Evolutionary conservation across 805 yeast species (phyloP), one percentile per base, ranked within the genome.

Genomic region (Pichia exigua): DNA sequence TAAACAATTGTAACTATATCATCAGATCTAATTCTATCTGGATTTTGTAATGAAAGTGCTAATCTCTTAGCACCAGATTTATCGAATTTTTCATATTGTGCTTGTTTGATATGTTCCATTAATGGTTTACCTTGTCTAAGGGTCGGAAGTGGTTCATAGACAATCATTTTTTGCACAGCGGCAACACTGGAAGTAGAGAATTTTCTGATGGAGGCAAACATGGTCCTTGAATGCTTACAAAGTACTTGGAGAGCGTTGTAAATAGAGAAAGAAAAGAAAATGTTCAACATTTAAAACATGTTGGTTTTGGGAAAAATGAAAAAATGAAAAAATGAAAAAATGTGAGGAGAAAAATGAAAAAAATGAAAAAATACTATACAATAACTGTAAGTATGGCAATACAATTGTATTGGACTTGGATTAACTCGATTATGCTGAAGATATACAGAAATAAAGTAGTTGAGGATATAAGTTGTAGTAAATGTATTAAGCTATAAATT

Each of bases 1-100:
- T 86, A 89, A 32, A 81, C 79, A 4, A 91, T 85, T 56, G 86
- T 79, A 40, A 91, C 81, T 28, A 88, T 74, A 64, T 91, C 97
- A 15, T 96, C 97, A 0, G 95, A 78, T 51, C 87, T 76, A 30
- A 91, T 71, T 52, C 78, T 70, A 24, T 75, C 75, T 9, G 77
- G 68, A 49, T 74, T 73, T 22, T 64, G 57, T 28, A 72, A 70
- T 50, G 75, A 70, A 30, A 88, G 69, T 45, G 85, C 66, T 22
- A 74, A 72, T 47, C 82, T 72, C 68, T 87, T 85, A 70, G 74
- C 71, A 5, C 92, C 94, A 3, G 77, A 71, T 18, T 89, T 85
- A 65, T 91, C 98, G 54, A 85, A 77, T 57, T 74, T 77, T 35
- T 69, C 66, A 45, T 76, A 73, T 54, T 85, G 76, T 57, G 79